phyloP scores from a whole-genome alignment of 2,329 filamentous ascomycete genomes.

The Purpureocillium lavendulum region DNA sequence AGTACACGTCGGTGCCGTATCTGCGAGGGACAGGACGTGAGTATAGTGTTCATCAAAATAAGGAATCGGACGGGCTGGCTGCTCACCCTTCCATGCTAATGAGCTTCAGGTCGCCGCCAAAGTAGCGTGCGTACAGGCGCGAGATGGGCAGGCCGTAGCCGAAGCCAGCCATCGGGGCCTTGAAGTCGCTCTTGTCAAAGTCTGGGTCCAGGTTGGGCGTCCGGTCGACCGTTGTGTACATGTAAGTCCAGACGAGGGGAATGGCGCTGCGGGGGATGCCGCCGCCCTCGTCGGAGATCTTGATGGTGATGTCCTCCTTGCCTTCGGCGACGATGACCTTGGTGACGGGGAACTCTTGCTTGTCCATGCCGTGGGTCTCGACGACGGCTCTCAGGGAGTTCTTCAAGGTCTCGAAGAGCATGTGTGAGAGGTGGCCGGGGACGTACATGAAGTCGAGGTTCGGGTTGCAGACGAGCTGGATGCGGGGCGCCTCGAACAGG shows the following conservation, averaged over 20 bases:
- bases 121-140: constrained; percentile 89
- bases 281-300: constrained; percentile 92
- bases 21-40: too few relatives aligned
- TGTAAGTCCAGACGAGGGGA: constrained; percentile 98
- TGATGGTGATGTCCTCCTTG: constrained; percentile 98
- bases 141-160: constrained; percentile 97
- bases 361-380: constrained; percentile 88
- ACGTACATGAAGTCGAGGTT: constrained; percentile 99
- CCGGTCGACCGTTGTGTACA: constrained; percentile 98
- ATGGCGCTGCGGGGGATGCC: constrained; percentile 91
- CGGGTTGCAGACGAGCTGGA: constrained; percentile 91
- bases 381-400: constrained; percentile 96
- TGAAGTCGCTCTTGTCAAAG: constrained; percentile 98
- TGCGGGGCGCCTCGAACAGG: constrained; percentile 90
- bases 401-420: constrained; percentile 98
- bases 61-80: too few relatives aligned
- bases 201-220: constrained; percentile 93
- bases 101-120: constrained; percentile 91
- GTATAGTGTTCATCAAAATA: too few relatives aligned
- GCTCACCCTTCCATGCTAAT: constrained; percentile 98
- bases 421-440: constrained; percentile 95
- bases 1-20: constrained; percentile 96
- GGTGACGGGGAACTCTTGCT: constrained; percentile 91
- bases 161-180: constrained; percentile 97
- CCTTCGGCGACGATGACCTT: constrained; percentile 97